Evolutionary conservation across 345 rosid genomes (phyloP).

Genomic region (Heritiera littoralis): DNA sequence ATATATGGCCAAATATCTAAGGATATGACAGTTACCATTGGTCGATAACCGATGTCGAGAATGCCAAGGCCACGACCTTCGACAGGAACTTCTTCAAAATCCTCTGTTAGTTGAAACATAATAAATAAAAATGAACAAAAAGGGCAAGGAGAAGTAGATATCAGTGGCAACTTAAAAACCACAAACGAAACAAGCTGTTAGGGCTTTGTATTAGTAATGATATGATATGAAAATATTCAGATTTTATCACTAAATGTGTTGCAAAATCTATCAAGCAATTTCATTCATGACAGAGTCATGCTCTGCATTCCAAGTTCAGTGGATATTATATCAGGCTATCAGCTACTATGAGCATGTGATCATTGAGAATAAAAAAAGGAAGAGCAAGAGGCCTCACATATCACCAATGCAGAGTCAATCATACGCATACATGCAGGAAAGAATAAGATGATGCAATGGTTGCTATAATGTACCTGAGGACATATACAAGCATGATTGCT

Average conservation of each 20-base stretch:
- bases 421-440: constrained; percentile 4
- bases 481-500: background rate
- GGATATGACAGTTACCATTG: constrained; percentile 51
- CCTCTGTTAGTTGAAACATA: constrained; percentile 63
- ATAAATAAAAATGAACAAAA: constrained; percentile 15
- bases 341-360: background rate
- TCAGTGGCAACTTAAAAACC: constrained; percentile 3
- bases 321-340: background rate
- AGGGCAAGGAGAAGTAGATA: background rate
- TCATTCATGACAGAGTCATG: background rate
- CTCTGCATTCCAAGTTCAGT: background rate
- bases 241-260: background rate
- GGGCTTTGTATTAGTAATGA: background rate
- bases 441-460: background rate
- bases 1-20: background rate
- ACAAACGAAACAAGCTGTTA: background rate
- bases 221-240: background rate
- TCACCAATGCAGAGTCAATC: background rate
- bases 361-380: background rate
- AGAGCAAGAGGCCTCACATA: background rate
- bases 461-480: background rate
- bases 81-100: constrained; percentile 81
- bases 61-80: constrained; percentile 98
- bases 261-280: background rate
- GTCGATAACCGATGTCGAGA: constrained; percentile 92